Base-by-base conservation (phyloP, 2,329 filamentous ascomycete genomes). In the Niveomyces coronatus region DNA sequence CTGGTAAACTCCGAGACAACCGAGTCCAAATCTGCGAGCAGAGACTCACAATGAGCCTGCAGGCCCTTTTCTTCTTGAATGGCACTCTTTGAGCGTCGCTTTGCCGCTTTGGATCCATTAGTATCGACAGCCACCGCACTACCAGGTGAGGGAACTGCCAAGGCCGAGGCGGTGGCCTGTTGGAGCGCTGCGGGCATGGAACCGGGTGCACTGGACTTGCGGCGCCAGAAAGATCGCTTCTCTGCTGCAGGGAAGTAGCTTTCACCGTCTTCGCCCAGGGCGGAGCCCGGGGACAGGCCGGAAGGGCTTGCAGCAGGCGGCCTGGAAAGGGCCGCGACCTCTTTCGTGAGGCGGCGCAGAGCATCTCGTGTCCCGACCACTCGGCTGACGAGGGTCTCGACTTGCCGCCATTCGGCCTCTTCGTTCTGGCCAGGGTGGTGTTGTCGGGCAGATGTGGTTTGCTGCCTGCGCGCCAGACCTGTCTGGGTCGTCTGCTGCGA, bases 301-400 rank as follows among this genome's bases (percentile, higher is more conserved):
- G 59, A 52, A 9, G 51, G 47, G 9, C 44, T 48, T 13, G 48
- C 39, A 3, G 40, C 45, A 29, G 49, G 47, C n/a, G n/a, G n/a
- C 38, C 47, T 58, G 19, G 52, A 50, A 58, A 47, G 63, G 2
- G 74, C 71, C 43, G 85, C 80, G 34, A 87, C 86, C 52, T 94
- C 85, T 55, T 84, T 87, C 9, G 88, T 89, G 31, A 98, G 66
- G 26, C 85, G 77, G 35, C 88, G 79, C 16, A 95, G 76, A 2
- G 87, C 86, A 63, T 98, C 91, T 49, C 91, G 74, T 33, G 87
- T 88, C 2, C 86, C 87, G 6, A 87, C 82, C 11, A 96, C 76
- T 43, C 85, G 78, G 54, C 86, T 87, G 19, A 96, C 83, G 26
- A 98, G 66, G 1, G 79, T 70, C 60, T 95, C 88, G 2, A 94